Evolutionary conservation across 1,284 basidiomycete genomes (phyloP), one percentile per base, ranked within the genome.

Genomic region (Moesziomyces antarcticus): DNA sequence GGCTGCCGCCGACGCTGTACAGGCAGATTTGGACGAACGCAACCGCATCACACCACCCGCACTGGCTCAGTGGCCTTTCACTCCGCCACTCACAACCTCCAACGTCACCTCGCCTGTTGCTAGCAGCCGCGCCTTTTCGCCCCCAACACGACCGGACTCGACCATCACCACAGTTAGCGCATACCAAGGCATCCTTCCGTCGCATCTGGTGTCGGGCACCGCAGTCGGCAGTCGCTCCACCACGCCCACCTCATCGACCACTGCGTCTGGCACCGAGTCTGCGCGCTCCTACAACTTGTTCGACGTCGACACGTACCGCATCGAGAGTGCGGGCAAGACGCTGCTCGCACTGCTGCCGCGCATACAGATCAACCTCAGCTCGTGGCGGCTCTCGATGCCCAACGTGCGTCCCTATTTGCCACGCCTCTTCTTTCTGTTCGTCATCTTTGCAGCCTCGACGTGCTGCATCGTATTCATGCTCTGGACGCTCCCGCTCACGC

Each of bases 401-500:
- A 63, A 72, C 35, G 35, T 82, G 20, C 61, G 70, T n/a, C 81
- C 80, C 1, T 72, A 76, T 50, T 44, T 80, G 33, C 79, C 73
- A 5, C 70, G 78, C 16, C 53, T 82, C 4, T 47, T 61, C 9
- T 66, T 78, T 50, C 71, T 83, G 9, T 64, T 70, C 11, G 33
- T 64, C 44, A 60, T 74, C 44, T 82, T 84, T 50, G 70, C 75
- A 27, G 54, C 63, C 24, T 79, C 81, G 2, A 84, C 82, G 2
- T 59, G 67, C 24, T 58, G 74, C 56, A 61, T 84, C 47, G 58
- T 81, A 27, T 51, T 78, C 30, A 72, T 74, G 53, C 69, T 84
- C 42, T 75, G 75, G 2, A 83, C 80, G 2, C 49, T 84, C n/a
- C 82, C 82, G 9, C 61, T 84, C 13, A 67, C 61, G 16, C 56